Evolutionary conservation across 2,329 filamentous ascomycete species (phyloP).

Genomic region (Alternaria arbusti): DNA sequence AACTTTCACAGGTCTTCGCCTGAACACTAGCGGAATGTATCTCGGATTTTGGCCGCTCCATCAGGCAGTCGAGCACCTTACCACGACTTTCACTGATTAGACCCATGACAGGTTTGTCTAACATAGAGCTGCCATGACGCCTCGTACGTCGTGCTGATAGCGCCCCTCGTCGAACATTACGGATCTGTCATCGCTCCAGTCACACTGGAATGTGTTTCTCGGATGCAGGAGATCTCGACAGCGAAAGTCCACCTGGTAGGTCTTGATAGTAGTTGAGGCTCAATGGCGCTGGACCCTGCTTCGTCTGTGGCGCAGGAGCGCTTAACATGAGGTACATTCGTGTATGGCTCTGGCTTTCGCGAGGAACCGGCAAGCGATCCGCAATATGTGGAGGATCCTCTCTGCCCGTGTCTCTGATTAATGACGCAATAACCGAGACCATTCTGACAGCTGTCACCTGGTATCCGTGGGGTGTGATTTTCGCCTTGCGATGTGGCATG

Average conservation of each 20-base stretch:
- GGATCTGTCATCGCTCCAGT: background rate
- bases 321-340: slow-evolving; percentile 23
- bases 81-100: background rate
- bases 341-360: slow-evolving; percentile 33
- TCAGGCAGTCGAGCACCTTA: background rate
- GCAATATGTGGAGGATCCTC: slow-evolving; percentile 37
- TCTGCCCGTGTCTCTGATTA: slow-evolving; percentile 26
- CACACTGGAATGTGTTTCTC: background rate
- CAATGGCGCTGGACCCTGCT: slow-evolving; percentile 18
- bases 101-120: background rate
- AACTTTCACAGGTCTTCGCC: background rate
- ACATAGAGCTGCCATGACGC: background rate
- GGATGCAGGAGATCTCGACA: background rate
- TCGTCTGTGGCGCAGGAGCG: slow-evolving; percentile 24
- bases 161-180: background rate
- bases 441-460: slow-evolving; percentile 7
- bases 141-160: background rate
- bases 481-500: slow-evolving; percentile 2
- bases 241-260: slow-evolving; percentile 7
- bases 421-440: slow-evolving; percentile 36
- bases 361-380: slow-evolving; percentile 44
- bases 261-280: slow-evolving; percentile 12
- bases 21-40: background rate
- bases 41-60: background rate
- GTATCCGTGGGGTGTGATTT: slow-evolving; percentile 15